Conservation (phyloP, 2,329 filamentous ascomycete species). For the Trichoderma breve region DNA sequence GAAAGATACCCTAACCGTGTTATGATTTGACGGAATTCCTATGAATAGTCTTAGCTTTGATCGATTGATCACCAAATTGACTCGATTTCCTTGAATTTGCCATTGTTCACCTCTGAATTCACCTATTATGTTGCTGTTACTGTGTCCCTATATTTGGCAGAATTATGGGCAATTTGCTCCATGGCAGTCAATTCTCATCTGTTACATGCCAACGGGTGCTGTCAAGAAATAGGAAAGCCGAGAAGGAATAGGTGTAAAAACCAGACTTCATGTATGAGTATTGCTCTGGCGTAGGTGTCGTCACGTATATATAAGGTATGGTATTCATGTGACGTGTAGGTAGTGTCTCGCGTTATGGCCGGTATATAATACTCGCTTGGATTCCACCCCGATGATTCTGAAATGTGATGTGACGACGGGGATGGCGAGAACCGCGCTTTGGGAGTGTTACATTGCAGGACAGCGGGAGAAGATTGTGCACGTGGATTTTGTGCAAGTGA, state of each 20-base stretch:
- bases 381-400: constrained; percentile 21
- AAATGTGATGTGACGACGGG: constrained; percentile 26
- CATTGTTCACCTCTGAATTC: not conserved
- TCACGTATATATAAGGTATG: not conserved
- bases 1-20: constrained; percentile 17
- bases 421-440: constrained; percentile 26
- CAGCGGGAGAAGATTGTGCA: constrained; percentile 23
- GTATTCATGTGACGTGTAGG: too few species aligned
- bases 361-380: not conserved
- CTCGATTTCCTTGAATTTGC: not conserved
- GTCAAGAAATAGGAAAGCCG: not conserved
- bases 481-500: not conserved
- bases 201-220: not conserved
- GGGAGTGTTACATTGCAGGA: constrained; percentile 27
- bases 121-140: not conserved
- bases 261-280: not conserved
- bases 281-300: not conserved
- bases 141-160: not conserved
- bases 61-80: not conserved
- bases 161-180: not conserved
- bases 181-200: not conserved
- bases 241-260: not conserved
- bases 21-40: constrained; percentile 1
- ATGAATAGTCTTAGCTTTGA: not conserved
- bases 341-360: not conserved